Conservation (phyloP, 495 filamentous ascomycete species). For the Aspergillus taichungensis region DNA sequence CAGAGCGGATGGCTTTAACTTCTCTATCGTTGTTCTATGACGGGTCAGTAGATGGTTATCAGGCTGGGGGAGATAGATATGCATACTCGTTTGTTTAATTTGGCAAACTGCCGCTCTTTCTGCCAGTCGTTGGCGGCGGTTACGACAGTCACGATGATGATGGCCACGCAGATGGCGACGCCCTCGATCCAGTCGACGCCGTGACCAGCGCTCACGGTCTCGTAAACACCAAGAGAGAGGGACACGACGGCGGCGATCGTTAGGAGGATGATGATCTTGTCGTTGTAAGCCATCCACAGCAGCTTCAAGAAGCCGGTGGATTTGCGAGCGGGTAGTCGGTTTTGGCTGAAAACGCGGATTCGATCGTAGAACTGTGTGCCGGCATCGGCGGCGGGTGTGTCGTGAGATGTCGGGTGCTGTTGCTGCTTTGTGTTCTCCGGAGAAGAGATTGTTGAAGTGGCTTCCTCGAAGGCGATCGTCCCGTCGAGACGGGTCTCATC, state of each 20-base stretch:
- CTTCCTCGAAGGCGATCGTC: conserved; percentile 52
- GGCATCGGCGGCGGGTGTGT: conserved; percentile 3
- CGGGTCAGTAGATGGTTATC: conserved; percentile 3
- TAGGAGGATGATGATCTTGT: conserved; percentile 72
- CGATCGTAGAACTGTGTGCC: conserved; percentile 49
- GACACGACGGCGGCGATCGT: conserved; percentile 66
- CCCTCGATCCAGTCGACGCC: conserved; percentile 74
- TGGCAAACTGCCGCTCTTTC: conserved; percentile 72
- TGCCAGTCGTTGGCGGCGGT: conserved; percentile 71
- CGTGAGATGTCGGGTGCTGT: neutral
- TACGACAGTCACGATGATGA: conserved; percentile 66
- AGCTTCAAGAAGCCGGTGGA: conserved; percentile 61
- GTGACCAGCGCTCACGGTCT: conserved; percentile 37
- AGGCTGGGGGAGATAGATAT: neutral
- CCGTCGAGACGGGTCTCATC: conserved; percentile 55
- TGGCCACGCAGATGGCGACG: conserved; percentile 68
- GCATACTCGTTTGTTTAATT: conserved; percentile 58
- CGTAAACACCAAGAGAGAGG: conserved; percentile 64
- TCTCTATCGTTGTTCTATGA: conserved; percentile 64
- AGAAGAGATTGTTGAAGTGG: conserved; percentile 22
- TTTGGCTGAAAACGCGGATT: conserved; percentile 64
- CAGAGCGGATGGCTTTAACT: conserved; percentile 69
- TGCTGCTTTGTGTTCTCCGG: conserved; percentile 10
- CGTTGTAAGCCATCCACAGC: conserved; percentile 82
- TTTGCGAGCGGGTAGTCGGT: conserved; percentile 65